These are phyloP conservation scores for Solanum corneliomulleri DNA, from an alignment of 257 asterid genomes.

Conservation along the genomic window DNA sequence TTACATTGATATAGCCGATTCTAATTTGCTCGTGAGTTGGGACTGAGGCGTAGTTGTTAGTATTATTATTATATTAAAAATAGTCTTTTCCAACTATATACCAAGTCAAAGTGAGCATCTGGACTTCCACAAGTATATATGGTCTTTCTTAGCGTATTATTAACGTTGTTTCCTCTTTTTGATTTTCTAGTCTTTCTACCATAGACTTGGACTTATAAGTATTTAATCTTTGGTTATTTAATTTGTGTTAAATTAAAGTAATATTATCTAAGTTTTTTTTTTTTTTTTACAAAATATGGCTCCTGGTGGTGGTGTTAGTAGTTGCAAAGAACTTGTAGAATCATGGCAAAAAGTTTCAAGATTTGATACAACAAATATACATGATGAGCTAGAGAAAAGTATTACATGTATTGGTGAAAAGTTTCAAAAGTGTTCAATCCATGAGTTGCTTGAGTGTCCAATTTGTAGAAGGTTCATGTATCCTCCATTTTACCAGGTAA, in stretches of 20 bases:
- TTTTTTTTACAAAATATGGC: conserved; percentile 32
- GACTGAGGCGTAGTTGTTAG: neutral
- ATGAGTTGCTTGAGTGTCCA: conserved; percentile 72
- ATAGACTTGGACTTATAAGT: neutral
- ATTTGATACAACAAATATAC: conserved; percentile 18
- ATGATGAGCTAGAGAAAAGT: conserved; percentile 23
- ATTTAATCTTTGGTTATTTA: neutral
- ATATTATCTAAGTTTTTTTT: neutral
- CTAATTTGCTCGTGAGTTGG: neutral
- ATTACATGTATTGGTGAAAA: conserved; percentile 24
- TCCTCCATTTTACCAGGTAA: conserved; percentile 88
- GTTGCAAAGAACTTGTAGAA: conserved; percentile 38
- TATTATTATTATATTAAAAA: neutral
- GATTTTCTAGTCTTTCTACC: conserved; percentile 2
- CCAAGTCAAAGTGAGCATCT: conserved; percentile 6
- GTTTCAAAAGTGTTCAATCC: conserved; percentile 18
- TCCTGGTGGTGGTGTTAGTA: conserved; percentile 34
- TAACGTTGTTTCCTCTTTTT: neutral
- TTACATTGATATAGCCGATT: neutral
- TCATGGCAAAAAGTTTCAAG: conserved; percentile 22
- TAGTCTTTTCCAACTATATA: neutral
- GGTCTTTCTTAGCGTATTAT: neutral
- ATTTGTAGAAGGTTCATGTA: conserved; percentile 49
- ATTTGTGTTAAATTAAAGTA: neutral
- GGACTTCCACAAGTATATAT: neutral